These are phyloP conservation scores for Suillus paluster DNA, from an alignment of 768 basidiomycete genomes.

Conservation along the genomic window DNA sequence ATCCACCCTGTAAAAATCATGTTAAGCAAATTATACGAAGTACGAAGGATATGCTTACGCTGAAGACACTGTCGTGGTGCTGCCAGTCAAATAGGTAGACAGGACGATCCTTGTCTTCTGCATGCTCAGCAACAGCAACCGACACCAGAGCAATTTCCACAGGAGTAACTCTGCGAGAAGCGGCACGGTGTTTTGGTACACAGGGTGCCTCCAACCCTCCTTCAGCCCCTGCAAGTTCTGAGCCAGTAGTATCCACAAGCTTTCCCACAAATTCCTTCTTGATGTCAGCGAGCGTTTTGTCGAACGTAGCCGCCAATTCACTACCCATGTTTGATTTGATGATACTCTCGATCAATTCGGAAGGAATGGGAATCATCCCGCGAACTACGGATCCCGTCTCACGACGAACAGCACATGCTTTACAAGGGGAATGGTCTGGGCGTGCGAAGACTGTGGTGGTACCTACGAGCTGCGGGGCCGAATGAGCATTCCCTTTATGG, in stretches of 20 bases:
- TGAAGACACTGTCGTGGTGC: conserved; percentile 23
- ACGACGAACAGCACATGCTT: conserved; percentile 28
- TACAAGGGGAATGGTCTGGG: conserved; percentile 27
- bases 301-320: conserved; percentile 16
- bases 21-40: neutral
- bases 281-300: conserved; percentile 17
- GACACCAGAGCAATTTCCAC: conserved; percentile 26
- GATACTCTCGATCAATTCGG: conserved; percentile 25
- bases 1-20: conserved; percentile 5
- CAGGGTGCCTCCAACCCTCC: conserved; percentile 7
- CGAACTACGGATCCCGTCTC: conserved; percentile 19
- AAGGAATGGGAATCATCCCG: conserved; percentile 30
- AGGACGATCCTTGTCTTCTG: conserved; percentile 18
- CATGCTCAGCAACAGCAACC: conserved; percentile 24
- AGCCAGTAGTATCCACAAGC: conserved; percentile 21
- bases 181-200: conserved; percentile 9
- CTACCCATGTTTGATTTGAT: conserved; percentile 17
- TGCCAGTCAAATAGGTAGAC: conserved; percentile 28
- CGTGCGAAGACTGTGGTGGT: conserved; percentile 28
- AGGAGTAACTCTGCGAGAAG: conserved; percentile 20
- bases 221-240: conserved; percentile 21
- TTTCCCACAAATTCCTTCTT: conserved; percentile 18
- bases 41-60: conserved; percentile 15
- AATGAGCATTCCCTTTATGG: conserved; percentile 15
- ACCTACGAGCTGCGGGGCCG: conserved; percentile 20